Percentiles rank a stretch among this genome's conserved stretches.
Conservation (phyloP, 495 filamentous ascomycete species). For the Daldinia childiae region DNA sequence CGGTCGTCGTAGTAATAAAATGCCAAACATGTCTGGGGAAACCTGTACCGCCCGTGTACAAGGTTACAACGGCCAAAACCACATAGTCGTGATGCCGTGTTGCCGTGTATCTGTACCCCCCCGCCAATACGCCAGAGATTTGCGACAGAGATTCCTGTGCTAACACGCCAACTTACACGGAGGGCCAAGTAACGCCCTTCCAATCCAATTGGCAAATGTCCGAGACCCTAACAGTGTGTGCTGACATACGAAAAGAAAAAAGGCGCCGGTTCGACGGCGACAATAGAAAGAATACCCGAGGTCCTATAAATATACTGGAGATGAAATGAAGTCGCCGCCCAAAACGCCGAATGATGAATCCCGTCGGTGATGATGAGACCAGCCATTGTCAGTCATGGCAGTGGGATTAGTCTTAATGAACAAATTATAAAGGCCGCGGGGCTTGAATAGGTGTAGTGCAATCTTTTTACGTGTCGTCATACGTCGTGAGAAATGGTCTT, state of each 20-base stretch:
- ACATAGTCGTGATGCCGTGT: constrained; percentile 29
- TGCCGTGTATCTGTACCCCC: constrained; percentile 32
- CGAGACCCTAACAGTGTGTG: constrained; percentile 15
- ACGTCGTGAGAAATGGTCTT: constrained; percentile 41
- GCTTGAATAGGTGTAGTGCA: constrained; percentile 45
- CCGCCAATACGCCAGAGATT: constrained; percentile 35
- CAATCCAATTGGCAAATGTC: constrained; percentile 20
- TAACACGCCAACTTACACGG: constrained; percentile 37
- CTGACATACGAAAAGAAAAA: constrained; percentile 16
- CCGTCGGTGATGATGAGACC: constrained; percentile 16
- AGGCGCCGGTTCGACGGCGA: constrained; percentile 20
- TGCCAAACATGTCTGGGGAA: constrained; percentile 25
- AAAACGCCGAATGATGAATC: constrained; percentile 44
- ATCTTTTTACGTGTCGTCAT: constrained; percentile 50
- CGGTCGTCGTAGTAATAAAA: constrained; percentile 23
- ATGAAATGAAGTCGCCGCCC: constrained; percentile 24
- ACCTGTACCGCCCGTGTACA: constrained; percentile 29
- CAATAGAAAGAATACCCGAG: constrained; percentile 25
- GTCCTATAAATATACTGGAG: constrained; percentile 30
- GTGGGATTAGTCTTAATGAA: constrained; percentile 24
- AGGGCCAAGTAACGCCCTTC: constrained; percentile 23
- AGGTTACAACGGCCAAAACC: constrained; percentile 15
- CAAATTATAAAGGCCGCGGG: constrained; percentile 46
- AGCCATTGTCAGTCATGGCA: constrained; percentile 13
- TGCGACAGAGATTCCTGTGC: constrained; percentile 10